Evolutionary conservation across 805 yeast genomes (phyloP).

Genomic region (Metschnikowia dekortorum): DNA sequence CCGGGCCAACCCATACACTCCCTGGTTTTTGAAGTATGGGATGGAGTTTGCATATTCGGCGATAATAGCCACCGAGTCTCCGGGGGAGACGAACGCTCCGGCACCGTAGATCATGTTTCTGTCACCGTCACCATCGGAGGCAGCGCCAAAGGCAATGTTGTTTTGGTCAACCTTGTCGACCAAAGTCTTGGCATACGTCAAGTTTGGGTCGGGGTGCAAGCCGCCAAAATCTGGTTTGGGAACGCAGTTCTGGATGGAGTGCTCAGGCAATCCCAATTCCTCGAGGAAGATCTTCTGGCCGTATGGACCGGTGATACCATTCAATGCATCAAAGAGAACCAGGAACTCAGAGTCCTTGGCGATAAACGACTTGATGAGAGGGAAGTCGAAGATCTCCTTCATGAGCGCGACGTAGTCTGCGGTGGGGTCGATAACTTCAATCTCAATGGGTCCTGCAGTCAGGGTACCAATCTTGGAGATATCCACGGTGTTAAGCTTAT

Average conservation of each 20-base stretch:
- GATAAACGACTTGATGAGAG: constrained; percentile 69
- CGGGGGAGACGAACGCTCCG: constrained; percentile 92
- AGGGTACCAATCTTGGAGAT: constrained; percentile 54
- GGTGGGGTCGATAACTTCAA: constrained; percentile 82
- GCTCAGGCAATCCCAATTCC: constrained; percentile 71
- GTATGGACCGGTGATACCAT: constrained; percentile 97
- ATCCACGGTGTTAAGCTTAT: constrained; percentile 63
- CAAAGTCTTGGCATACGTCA: constrained; percentile 86
- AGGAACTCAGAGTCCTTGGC: constrained; percentile 51
- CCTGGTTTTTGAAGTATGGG: constrained; percentile 86
- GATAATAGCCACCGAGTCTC: constrained; percentile 96
- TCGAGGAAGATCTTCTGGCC: constrained; percentile 80
- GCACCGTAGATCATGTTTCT: constrained; percentile 98
- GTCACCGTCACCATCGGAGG: constrained; percentile 99
- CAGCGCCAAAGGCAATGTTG: constrained; percentile 90
- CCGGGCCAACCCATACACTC: constrained; percentile 90
- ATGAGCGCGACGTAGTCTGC: constrained; percentile 72
- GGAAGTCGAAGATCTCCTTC: constrained; percentile 84
- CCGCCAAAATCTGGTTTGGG: constrained; percentile 96
- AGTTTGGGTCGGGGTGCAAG: constrained; percentile 94
- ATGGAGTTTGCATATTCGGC: constrained; percentile 86
- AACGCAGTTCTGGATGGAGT: constrained; percentile 68
- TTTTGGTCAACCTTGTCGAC: constrained; percentile 83
- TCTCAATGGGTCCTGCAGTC: constrained; percentile 51
- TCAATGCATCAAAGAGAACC: constrained; percentile 82